Evolutionary conservation across 2,329 filamentous ascomycete genomes (phyloP), one percentile per base, ranked within the genome.

Genomic region (Spiromastix sp.): DNA sequence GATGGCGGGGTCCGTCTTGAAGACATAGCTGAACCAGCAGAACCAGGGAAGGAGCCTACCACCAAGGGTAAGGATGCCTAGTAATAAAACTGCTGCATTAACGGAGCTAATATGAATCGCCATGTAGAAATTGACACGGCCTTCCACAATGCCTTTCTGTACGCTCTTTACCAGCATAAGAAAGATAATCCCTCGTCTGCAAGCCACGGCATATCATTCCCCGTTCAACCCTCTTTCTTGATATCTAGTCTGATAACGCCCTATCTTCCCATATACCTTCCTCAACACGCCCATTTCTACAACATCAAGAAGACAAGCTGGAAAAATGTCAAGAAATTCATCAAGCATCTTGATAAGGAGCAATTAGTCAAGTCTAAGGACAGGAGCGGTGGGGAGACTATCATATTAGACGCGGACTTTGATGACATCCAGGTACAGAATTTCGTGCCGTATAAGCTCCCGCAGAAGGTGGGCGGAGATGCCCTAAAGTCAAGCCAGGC

Each of bases 221-320:
- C 78, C 0, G 63, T 82, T 2, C 69, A 72, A 16, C 75, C 77
- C 30, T 80, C 78, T 0, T 67, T 69, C 16, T 61, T 81, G 48
- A 75, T 81, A 52, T 68, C 75, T 6, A 72, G 68, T 36, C 64
- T 81, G 36, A 68, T 81, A 13, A 73, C 78, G n/a, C 78, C 78
- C 1, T 79, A 75, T 47, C 65, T 82, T 2, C 77, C 77, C 2
- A 66, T 72, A 13, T 69, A 68, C 50, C 72, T 67, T 8, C 59
- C 72, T 4, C 62, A 68, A 13, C 67, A 75, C 48, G 63, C 66
- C 2, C 69, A 69, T 37, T 73, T 65, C 40, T 69, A 77, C 34
- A 73, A 77, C 44, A 78, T 81, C 55, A 81, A 81, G 50, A 81
- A 81, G 57, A 77, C 76, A 3, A 77, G 71, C 42, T 81, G 74